Conservation (phyloP, 2,329 filamentous ascomycete species). For the Pseudocercospora eumusae region DNA sequence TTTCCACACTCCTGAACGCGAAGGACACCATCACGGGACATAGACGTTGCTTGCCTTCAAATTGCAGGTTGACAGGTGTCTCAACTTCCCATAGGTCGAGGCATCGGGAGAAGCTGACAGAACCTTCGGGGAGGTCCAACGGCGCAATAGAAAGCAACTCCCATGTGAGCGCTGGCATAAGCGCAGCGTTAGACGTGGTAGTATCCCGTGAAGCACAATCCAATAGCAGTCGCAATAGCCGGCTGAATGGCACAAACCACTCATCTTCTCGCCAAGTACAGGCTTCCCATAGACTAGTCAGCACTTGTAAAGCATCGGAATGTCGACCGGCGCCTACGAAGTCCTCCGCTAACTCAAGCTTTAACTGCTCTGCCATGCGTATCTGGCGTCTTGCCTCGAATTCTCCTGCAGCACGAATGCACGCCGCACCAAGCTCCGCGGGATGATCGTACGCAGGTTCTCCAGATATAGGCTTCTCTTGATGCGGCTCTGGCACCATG, state of each 20-base stretch:
- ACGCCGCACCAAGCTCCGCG: conserved; percentile 50
- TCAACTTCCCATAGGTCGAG: conserved; percentile 22
- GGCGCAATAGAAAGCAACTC: conserved; percentile 48
- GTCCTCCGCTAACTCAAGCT: conserved; percentile 58
- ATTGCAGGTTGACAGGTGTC: conserved; percentile 21
- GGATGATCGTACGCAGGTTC: conserved; percentile 54
- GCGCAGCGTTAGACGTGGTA: conserved; percentile 45
- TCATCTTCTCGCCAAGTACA: conserved; percentile 61
- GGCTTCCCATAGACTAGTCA: conserved; percentile 57
- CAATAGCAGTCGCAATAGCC: conserved; percentile 56
- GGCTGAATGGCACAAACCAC: conserved; percentile 60
- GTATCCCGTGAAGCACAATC: conserved; percentile 49
- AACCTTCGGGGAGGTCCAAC: conserved; percentile 10
- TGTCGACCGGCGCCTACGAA: conserved; percentile 54
- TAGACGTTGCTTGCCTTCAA: conserved; percentile 28
- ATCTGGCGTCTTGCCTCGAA: conserved; percentile 56
- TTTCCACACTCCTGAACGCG: conserved; percentile 56
- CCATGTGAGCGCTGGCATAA: conserved; percentile 58
- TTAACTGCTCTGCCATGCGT: conserved; percentile 57
- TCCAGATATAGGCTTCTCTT: conserved; percentile 53
- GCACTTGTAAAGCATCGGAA: conserved; percentile 52
- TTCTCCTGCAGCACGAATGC: conserved; percentile 51
- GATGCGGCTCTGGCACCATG: conserved; percentile 59
- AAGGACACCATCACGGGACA: conserved; percentile 53
- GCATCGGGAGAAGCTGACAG: conserved; percentile 24